Evolutionary conservation across 140 eudicot genomes (phyloP).

Genomic region (Cichorium intybus): DNA sequence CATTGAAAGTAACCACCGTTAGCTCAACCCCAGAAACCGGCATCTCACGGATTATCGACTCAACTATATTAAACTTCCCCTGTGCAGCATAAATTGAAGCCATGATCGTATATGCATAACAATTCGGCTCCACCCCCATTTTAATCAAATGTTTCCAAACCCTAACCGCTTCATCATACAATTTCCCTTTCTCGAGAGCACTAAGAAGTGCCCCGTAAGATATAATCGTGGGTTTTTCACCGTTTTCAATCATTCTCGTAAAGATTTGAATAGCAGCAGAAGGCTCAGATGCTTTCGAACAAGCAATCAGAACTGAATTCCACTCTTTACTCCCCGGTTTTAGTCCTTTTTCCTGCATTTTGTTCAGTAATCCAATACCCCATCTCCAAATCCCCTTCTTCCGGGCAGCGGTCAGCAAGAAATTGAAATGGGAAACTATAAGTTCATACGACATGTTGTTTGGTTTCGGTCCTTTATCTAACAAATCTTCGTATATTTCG

Average conservation of each 20-base stretch:
- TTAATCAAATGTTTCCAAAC: constrained; percentile 86
- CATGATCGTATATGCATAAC: constrained; percentile 89
- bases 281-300: constrained; percentile 88
- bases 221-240: constrained; percentile 78
- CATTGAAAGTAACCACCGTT: constrained; percentile 77
- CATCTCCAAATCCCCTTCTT: constrained; percentile 87
- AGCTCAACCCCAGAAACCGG: constrained; percentile 41
- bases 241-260: constrained; percentile 75
- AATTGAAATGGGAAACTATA: constrained; percentile 77
- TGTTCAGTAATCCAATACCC: constrained; percentile 79
- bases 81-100: constrained; percentile 72
- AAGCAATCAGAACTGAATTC: constrained; percentile 91
- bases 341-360: constrained; percentile 86
- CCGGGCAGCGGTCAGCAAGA: constrained; percentile 63
- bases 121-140: constrained; percentile 69
- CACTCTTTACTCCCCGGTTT: constrained; percentile 85
- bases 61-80: constrained; percentile 59
- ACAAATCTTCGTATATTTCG: constrained; percentile 81
- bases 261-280: constrained; percentile 73
- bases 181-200: constrained; percentile 81
- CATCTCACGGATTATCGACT: constrained; percentile 71
- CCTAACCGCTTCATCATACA: constrained; percentile 62
- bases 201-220: constrained; percentile 94
- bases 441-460: constrained; percentile 84
- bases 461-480: constrained; percentile 93